phyloP scores from a whole-genome alignment of 306 rosid genomes.

The Dryas drummondii region DNA sequence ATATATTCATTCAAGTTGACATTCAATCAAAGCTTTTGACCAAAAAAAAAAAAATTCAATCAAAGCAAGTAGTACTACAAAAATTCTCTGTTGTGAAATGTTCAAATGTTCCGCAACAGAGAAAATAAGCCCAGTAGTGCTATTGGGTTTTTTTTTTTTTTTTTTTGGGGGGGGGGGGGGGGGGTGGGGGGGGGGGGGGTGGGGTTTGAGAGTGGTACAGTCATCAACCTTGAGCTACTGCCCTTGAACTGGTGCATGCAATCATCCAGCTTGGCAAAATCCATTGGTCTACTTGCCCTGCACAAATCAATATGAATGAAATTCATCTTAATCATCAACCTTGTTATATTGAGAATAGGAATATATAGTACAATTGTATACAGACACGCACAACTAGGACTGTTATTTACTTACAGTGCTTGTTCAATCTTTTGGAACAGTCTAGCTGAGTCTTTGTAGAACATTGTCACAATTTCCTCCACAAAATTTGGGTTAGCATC shows the following conservation, averaged over 20 bases:
- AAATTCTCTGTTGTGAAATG: too few species aligned
- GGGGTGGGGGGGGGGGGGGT: too few species aligned
- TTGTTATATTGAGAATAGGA: neutral
- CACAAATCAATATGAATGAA: neutral
- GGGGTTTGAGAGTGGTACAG: neutral
- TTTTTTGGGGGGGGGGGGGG: too few species aligned
- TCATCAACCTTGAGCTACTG: slow-evolving; percentile 65
- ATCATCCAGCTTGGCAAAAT: slow-evolving; percentile 55
- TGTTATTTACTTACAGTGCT: slow-evolving; percentile 48
- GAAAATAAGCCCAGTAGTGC: too few species aligned
- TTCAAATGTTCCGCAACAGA: too few species aligned
- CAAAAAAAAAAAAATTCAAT: neutral
- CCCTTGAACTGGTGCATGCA: slow-evolving; percentile 84
- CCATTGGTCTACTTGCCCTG: slow-evolving; percentile 46
- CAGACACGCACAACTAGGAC: neutral
- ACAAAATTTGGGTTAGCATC: slow-evolving; percentile 71
- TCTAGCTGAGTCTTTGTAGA: slow-evolving; percentile 62
- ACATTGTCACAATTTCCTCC: slow-evolving; percentile 72
- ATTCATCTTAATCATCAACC: neutral
- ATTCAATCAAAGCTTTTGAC: neutral
- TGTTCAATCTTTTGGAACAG: slow-evolving; percentile 59
- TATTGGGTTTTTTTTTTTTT: too few species aligned
- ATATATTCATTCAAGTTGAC: neutral
- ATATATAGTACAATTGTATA: neutral
- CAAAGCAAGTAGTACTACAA: too few species aligned